phyloP scores from a whole-genome alignment of 2,329 filamentous ascomycete genomes.

The Chrysoporthe deuterocubensis region DNA sequence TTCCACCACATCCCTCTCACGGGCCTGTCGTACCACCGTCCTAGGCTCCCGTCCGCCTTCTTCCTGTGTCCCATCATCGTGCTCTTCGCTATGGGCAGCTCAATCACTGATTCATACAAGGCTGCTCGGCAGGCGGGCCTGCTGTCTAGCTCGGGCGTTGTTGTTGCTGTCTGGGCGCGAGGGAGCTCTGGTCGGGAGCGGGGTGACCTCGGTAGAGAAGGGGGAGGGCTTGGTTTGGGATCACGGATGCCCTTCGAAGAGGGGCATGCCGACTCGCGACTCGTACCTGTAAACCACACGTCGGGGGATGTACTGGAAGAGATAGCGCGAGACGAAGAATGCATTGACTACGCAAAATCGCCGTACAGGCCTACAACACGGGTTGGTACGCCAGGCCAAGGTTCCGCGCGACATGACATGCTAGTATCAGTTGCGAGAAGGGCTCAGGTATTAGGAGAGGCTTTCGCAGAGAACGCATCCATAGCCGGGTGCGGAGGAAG shows the following conservation, averaged over 20 bases:
- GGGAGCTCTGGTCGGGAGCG: neutral
- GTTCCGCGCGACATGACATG: constrained; percentile 47
- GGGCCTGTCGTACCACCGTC: constrained; percentile 38
- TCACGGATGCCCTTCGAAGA: constrained; percentile 27
- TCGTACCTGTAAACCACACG: constrained; percentile 46
- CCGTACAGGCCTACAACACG: constrained; percentile 47
- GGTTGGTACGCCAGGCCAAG: constrained; percentile 51
- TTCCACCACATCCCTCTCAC: constrained; percentile 48
- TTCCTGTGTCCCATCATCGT: constrained; percentile 31
- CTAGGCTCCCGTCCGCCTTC: constrained; percentile 3
- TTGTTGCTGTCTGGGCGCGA: neutral
- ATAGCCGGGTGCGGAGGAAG: constrained; percentile 43
- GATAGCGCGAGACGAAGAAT: constrained; percentile 47
- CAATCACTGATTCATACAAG: constrained; percentile 16
- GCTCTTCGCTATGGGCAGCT: constrained; percentile 23
- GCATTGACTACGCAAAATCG: constrained; percentile 45
- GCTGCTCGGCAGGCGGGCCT: constrained; percentile 11
- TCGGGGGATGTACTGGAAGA: constrained; percentile 44
- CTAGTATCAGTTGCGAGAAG: constrained; percentile 43
- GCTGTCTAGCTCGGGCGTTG: neutral
- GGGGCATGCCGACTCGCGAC: constrained; percentile 37
- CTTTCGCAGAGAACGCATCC: constrained; percentile 35
- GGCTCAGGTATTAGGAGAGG: constrained; percentile 44
- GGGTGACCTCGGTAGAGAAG: neutral
- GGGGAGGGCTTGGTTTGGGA: constrained; percentile 13